A percentile compares a stretch with the other conserved stretches of the same genome.
Conservation (phyloP, 768 basidiomycete species). For the Nidularia sp. region DNA sequence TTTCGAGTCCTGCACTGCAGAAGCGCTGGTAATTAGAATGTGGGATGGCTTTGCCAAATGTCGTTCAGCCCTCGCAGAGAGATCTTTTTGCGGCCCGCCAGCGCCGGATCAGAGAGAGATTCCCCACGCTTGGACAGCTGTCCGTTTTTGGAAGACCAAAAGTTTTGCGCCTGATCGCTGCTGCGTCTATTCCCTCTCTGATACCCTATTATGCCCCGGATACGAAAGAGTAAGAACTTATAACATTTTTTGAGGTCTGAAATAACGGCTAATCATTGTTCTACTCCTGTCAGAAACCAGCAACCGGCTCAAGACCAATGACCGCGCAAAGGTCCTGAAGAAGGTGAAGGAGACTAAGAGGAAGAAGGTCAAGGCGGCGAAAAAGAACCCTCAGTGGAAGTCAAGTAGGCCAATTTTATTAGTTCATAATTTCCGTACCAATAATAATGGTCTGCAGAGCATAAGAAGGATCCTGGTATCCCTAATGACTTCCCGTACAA, state of each 20-base stretch:
- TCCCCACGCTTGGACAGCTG: too few species aligned
- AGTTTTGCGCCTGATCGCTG: neutral
- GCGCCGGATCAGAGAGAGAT: too few species aligned
- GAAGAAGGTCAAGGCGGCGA: conserved; percentile 70
- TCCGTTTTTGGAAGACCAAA: neutral
- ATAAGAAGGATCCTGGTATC: conserved; percentile 88
- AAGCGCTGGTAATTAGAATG: too few species aligned
- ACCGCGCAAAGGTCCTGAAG: conserved; percentile 68
- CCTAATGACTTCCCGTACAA: conserved; percentile 93
- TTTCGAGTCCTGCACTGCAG: too few species aligned
- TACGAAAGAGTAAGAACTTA: conserved; percentile 56
- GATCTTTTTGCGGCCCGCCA: too few species aligned
- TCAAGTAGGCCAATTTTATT: conserved; percentile 53
- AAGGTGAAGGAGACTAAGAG: conserved; percentile 74
- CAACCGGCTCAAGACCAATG: conserved; percentile 70
- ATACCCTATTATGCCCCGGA: conserved; percentile 48
- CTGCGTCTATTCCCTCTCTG: neutral
- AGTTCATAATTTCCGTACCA: neutral
- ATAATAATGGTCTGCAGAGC: conserved; percentile 37
- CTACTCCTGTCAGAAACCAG: conserved; percentile 64
- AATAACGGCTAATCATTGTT: conserved; percentile 2
- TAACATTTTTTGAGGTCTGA: neutral
- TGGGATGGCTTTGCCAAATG: too few species aligned
- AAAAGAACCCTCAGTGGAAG: conserved; percentile 86
- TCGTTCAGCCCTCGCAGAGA: too few species aligned